Evolutionary conservation across 495 filamentous ascomycete genomes (phyloP), one percentile per base, ranked within the genome.

Genomic region (Lophiotrema nucula): DNA sequence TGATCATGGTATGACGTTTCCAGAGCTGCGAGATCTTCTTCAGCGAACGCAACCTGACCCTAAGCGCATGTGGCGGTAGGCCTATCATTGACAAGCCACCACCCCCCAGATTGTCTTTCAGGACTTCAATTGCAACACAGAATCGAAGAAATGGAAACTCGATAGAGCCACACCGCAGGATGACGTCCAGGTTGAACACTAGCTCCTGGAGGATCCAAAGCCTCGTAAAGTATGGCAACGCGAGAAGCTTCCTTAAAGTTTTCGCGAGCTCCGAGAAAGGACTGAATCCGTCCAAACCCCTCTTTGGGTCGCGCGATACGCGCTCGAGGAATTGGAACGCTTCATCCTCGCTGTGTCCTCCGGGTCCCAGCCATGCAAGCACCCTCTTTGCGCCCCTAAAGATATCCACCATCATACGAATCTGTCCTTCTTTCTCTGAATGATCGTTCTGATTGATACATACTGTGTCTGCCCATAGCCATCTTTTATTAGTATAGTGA

Each of bases 381-480:
- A 69, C 62, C 16, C 57, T 49, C 24, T 37, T n/a, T 18, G 69
- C 67, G 28, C 46, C 39, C 13, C 56, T 59, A 31, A 44, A 71
- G 28, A 71, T 69, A 15, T 65, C 56, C 12, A 50, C 65, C 65
- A 68, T 66, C 37, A 64, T 58, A 11, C 47, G 37, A 44, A 70
- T 61, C 24, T 70, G 62, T 4, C 46, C 48, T 12, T 49, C 51
- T 48, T 64, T 70, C 55, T 70, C 67, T 18, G 21, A 24, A 12
- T 39, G 18, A 27, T 67, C 60, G 49, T 31, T 56, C 67, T 37
- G 65, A 61, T 63, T 53, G 27, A 65, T 65, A 48, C 45, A 48
- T 13, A 48, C 11, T 23, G 45, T 19, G 19, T 48, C 45, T 27
- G 18, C 45, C 26, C 45, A 48, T 26, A 48, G 19, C 26, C 21